A percentile compares a stretch with the other conserved stretches of the same genome.
phyloP scores from a whole-genome alignment of 352 stramenopile species.

The Pythium myriotylum region DNA sequence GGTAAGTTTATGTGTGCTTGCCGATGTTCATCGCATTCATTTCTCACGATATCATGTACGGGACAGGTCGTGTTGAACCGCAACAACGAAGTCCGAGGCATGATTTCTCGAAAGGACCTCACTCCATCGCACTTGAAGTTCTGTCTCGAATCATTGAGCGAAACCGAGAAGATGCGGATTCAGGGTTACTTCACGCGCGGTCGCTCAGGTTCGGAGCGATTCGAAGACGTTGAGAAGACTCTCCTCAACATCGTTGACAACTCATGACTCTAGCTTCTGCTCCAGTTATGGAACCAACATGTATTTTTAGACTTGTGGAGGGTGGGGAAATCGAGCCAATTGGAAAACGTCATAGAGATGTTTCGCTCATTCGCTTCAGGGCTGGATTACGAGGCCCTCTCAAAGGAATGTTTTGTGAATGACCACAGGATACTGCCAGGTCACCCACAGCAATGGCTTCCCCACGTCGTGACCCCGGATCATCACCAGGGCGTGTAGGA shows the following conservation, averaged over 20 bases:
- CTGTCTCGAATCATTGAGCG: conserved; percentile 75
- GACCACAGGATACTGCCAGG: no score
- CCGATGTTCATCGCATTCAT: not conserved
- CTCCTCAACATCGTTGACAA: conserved; percentile 85
- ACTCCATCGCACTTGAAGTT: conserved; percentile 81
- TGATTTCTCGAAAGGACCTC: conserved; percentile 89
- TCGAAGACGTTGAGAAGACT: conserved; percentile 84
- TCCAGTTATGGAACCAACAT: conserved; percentile 7
- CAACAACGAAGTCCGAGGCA: conserved; percentile 86
- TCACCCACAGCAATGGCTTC: conserved; percentile 2
- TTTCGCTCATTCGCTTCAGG: not conserved
- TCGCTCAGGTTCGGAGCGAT: conserved; percentile 65
- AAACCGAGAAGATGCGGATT: conserved; percentile 82
- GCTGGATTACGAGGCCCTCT: not conserved
- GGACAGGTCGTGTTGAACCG: conserved; percentile 85
- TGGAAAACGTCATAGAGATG: conserved; percentile 18
- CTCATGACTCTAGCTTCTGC: conserved; percentile 41
- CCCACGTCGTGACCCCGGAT: not conserved
- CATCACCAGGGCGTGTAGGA: not conserved
- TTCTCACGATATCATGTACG: not conserved
- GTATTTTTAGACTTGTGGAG: conserved; percentile 31
- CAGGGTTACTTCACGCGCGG: conserved; percentile 85
- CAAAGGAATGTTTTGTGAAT: not conserved
- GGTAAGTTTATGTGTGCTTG: conserved; percentile 32
- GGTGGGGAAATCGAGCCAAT: conserved; percentile 1